Evolutionary conservation across 768 basidiomycete species (phyloP), one percentile per base, ranked within the genome.

Genomic region (Pleurotus cornucopiae): DNA sequence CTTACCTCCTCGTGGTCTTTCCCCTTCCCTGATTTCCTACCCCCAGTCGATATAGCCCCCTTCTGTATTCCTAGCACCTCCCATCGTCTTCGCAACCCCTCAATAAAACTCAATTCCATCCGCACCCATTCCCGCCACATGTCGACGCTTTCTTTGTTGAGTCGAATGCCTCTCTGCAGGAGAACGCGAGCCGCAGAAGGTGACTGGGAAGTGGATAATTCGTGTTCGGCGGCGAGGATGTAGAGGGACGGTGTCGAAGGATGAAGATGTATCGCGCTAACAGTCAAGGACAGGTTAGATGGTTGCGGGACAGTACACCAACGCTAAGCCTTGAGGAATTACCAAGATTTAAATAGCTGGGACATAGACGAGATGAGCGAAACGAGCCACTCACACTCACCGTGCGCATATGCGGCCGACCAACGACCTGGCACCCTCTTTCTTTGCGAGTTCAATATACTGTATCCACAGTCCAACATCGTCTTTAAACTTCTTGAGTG

Each of bases 101-200:
- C 93, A 6, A 92, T 75, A 68, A 91, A 96, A 2, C 85, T 85
- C 4, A 95, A 71, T 67, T 98, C 94, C 83, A 97, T 91, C 66
- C 85, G 85, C 60, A 93, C 84, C 66, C 94, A 96, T 69, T 95
- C 94, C 18, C 77, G 76, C 94, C 94, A 98, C 69, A 98, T 75
- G 56, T 86, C 84, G 30, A 80, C 68, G 60, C 83, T 89, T 52
- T 86, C 82, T 11, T 77, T 73, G 61, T 93, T 88, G 48, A 96
- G 68, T 37, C 94, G 81, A 46, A 96, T 77, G 11, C 94, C 94
- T 5, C 94, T 85, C 59, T 94, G 90, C 43, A 98, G 76, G 40
- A 95, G 74, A 37, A 86, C 79, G 25, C 94, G 88, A 7, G 94
- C 92, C 0, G 89, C 81, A n/a, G 86, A 80, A 2, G 89, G 85